phyloP scores from a whole-genome alignment of 192 early-diverging fungal genomes.

The Rhizophagus clarus region DNA sequence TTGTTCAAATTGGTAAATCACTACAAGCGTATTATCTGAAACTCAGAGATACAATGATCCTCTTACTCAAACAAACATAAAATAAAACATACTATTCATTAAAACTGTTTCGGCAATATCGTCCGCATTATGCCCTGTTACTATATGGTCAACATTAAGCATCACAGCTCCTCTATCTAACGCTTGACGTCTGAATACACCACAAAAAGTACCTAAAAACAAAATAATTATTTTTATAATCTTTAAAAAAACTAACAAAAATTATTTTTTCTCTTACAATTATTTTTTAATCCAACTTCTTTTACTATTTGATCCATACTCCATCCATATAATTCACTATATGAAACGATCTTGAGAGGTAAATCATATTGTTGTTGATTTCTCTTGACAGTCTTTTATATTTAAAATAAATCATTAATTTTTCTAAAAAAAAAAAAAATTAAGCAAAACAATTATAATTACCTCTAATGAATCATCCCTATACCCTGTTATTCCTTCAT shows the following conservation, averaged over 20 bases:
- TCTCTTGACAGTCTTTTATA: conserved; percentile 80
- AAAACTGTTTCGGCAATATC: conserved; percentile 98
- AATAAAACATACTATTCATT: conserved; percentile 81
- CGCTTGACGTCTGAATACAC: conserved; percentile 97
- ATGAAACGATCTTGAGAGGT: conserved; percentile 92
- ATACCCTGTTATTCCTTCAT: conserved; percentile 98
- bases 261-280: conserved; percentile 59
- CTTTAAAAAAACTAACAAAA: neutral
- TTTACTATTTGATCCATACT: conserved; percentile 97
- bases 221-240: neutral
- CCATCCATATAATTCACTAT: conserved; percentile 97
- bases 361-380: conserved; percentile 93
- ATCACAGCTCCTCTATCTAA: conserved; percentile 92
- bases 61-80: neutral
- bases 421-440: neutral
- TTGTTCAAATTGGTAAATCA: too few species aligned
- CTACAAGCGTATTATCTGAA: too few species aligned
- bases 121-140: conserved; percentile 99
- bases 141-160: conserved; percentile 92
- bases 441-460: neutral
- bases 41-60: too few species aligned
- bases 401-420: neutral
- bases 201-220: conserved; percentile 82
- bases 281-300: conserved; percentile 94
- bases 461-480: conserved; percentile 93